Conservation (phyloP, 768 basidiomycete genomes). For the Trametopsis cervina region DNA sequence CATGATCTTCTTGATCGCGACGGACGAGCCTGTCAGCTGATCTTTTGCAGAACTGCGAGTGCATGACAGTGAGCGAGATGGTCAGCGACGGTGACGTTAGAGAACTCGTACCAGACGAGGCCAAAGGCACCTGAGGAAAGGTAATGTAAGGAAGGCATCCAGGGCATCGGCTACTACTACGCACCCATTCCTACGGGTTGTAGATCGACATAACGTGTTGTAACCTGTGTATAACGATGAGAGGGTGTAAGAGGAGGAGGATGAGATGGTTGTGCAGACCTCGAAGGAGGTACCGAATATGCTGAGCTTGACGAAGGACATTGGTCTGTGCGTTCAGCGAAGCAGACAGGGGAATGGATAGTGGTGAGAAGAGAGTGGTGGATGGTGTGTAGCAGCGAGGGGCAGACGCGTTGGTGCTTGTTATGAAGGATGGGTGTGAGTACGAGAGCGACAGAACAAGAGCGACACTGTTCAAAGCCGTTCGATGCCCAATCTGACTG, state of each 20-base stretch:
- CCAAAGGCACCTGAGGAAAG: conserved; percentile 78
- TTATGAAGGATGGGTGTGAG: not conserved
- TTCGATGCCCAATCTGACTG: not conserved
- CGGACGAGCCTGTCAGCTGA: conserved; percentile 87
- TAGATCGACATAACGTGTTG: conserved; percentile 97
- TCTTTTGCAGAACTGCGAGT: conserved; percentile 84
- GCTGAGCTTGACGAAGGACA: conserved; percentile 97
- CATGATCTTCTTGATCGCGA: conserved; percentile 99
- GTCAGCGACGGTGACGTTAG: not conserved
- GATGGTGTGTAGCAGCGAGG: not conserved
- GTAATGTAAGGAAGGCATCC: not conserved
- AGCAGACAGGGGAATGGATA: not conserved
- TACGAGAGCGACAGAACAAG: not conserved
- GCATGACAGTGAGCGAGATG: conserved; percentile 7
- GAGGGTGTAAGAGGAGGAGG: conserved; percentile 6
- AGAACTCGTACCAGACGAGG: conserved; percentile 78
- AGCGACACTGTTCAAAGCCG: too few species aligned
- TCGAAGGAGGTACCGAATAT: conserved; percentile 99
- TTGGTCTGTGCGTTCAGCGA: conserved; percentile 22
- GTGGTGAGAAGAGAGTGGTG: conserved; percentile 6
- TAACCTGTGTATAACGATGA: conserved; percentile 54
- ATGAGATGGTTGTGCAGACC: conserved; percentile 34
- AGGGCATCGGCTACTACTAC: conserved; percentile 22
- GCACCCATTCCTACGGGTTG: conserved; percentile 99
- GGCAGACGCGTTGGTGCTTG: not conserved